These are phyloP conservation scores for Mariannaea elegans DNA, from an alignment of 2,329 filamentous ascomycete species.

Conservation along the genomic window DNA sequence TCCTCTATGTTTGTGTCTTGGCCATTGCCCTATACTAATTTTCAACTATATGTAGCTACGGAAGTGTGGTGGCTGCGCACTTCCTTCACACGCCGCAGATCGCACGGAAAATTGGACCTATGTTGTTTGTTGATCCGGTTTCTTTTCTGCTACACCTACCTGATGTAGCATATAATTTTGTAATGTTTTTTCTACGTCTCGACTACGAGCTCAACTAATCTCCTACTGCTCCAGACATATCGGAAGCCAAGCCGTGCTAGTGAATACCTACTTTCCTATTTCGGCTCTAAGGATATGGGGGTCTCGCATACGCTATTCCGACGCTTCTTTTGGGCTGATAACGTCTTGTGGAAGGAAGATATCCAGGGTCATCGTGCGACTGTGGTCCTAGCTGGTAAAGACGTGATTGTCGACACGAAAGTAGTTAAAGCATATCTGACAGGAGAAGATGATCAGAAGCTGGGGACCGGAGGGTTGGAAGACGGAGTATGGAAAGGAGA, in stretches of 20 bases:
- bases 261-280: conserved; percentile 67
- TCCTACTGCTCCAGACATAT: conserved; percentile 42
- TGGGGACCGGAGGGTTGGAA: conserved; percentile 22
- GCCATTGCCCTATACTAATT: conserved; percentile 36
- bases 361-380: conserved; percentile 49
- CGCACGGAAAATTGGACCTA: conserved; percentile 51
- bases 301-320: conserved; percentile 65
- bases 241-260: conserved; percentile 57
- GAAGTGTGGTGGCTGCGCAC: conserved; percentile 64
- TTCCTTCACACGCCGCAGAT: conserved; percentile 55
- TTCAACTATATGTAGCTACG: conserved; percentile 43
- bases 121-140: no score
- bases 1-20: background rate
- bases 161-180: conserved; percentile 71
- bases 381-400: conserved; percentile 58
- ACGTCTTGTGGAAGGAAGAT: conserved; percentile 62
- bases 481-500: conserved; percentile 45
- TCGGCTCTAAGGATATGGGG: conserved; percentile 66
- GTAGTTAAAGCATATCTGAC: no score
- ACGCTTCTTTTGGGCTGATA: conserved; percentile 70
- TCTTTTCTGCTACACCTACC: conserved; percentile 56
- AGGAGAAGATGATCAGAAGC: conserved; percentile 39
- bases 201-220: conserved; percentile 15
- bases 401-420: conserved; percentile 63
- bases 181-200: conserved; percentile 21